These are phyloP conservation scores for Brasenia schreberi DNA, from an alignment of 164 flowering plant genomes.

Conservation along the genomic window DNA sequence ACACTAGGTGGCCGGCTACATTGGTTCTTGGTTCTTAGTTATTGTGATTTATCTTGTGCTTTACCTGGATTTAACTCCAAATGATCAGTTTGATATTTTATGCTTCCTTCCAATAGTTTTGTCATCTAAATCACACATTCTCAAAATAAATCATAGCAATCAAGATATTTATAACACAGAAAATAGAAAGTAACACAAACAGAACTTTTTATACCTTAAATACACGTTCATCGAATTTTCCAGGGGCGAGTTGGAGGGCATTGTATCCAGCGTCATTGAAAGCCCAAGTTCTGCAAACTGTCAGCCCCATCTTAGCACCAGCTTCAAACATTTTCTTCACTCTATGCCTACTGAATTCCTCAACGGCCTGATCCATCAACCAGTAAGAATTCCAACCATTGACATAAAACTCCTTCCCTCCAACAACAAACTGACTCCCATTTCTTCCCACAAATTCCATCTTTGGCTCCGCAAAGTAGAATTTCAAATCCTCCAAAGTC, in stretches of 20 bases:
- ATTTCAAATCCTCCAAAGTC: constrained; percentile 42
- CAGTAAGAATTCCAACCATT: constrained; percentile 98
- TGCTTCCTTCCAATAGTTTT: no score
- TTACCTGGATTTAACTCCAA: no score
- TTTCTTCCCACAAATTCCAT: constrained; percentile 54
- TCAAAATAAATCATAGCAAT: no score
- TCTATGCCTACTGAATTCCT: constrained; percentile 40
- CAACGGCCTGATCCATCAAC: constrained; percentile 84
- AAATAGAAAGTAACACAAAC: neutral
- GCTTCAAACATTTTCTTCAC: constrained; percentile 53
- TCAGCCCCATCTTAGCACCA: constrained; percentile 86
- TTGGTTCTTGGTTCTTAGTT: no score
- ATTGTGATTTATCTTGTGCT: no score
- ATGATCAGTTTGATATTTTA: no score
- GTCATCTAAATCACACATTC: no score
- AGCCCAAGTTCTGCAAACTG: constrained; percentile 99
- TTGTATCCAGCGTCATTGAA: constrained; percentile 87
- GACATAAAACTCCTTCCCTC: constrained; percentile 56
- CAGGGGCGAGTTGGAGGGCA: constrained; percentile 89
- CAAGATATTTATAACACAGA: no score
- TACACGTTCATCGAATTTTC: constrained; percentile 52
- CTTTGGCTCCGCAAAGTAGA: constrained; percentile 16
- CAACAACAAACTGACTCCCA: constrained; percentile 66
- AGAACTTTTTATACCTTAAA: constrained; percentile 44
- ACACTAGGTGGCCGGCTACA: no score